Evolutionary conservation across 2,329 filamentous ascomycete genomes (phyloP), one percentile per base, ranked within the genome.

Genomic region (Fusarium sp.): DNA sequence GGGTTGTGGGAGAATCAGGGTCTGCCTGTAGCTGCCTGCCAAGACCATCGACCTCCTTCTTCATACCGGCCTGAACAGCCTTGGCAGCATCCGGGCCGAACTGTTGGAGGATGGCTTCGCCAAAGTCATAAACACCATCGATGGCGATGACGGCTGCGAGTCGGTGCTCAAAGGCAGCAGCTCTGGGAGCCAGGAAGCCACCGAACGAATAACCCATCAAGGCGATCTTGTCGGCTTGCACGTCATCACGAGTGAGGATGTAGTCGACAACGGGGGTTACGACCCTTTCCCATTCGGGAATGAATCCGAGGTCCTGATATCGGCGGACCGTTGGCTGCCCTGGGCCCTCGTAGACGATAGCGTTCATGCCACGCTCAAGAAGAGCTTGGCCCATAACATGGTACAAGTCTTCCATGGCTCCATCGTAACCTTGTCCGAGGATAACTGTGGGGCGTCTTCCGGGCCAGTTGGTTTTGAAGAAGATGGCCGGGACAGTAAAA

Each of bases 281-380:
- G 0, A 81, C 82, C 9, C 61, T 73, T 69, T 83, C 80, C 82
- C 82, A 85, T 21, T 84, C 76, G 0, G 76, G 77, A 20, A 83
- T 82, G 67, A 85, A 85, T 5, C 80, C 82, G 2, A 84, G 47
- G 5, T 76, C 69, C 40, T 85, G 80, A 1, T 79, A 60, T 2
- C 83, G 79, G 12, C 80, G 78, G 3, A 82, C 79, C 0, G 75
- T 80, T 5, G 78, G 77, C 65, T 85, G 83, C 0, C 83, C 83
- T 0, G 83, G 83, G 0, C 83, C 84, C 47, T 85, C 83, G 64
- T 82, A 86, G 0, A 80, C 80, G 12, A 85, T 76, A 30, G 78
- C 76, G 55, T 85, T 83, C 69, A 76, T 82, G 4, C 83, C 83
- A 2, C 82, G 78, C 21, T 78, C 76, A 3, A 83, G 61, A 1